Base-by-base conservation (phyloP, 768 basidiomycete species). In the Lactarius hatsudake region DNA sequence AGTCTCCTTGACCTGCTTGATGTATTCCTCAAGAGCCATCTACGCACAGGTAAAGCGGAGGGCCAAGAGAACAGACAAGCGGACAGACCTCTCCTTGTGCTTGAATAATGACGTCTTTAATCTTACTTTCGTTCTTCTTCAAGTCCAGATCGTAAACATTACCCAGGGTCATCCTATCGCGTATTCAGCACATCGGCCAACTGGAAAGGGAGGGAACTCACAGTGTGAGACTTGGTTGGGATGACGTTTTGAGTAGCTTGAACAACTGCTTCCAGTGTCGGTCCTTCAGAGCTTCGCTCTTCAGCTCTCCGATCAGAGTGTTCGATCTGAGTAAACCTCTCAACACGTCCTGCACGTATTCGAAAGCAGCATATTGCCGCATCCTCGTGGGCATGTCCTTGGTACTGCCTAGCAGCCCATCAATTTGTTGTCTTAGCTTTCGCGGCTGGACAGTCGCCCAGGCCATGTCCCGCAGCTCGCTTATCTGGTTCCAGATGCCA, bases 331-430 rank as follows among this genome's bases (percentile, higher is more conserved):
- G 83, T 58, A 95, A 81, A 15, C 88, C 86, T 55, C 90, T 85
- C 62, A 99, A 82, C 26, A 89, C 84, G 53, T 99, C 96, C 74
- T 98, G 96, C 2, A 98, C 94, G 76, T 93, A 96, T 81, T 98
- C 97, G 74, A 98, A 99, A 0, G 97, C 97, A 10, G 95, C 93
- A 76, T 99, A 99, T 75, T 99, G 97, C 62, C 97, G 86, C 97
- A 98, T 99, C 68, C 96, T 84, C 43, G 93, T 96, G 1, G 97
- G 97, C 96, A 99, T 98, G 58, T 98, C 96, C 80, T 95, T 93
- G 28, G 96, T 98, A n/a, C 94, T 94, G 30, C 85, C 81, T 61
- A 98, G 78, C 56, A 98, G 82, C n/a, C 85, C 87, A 73, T 99
- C 96, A 62, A 99, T 88, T 70, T 94, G 91, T 73, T 96, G 93